Conservation (phyloP, 2,329 filamentous ascomycete genomes). For the Alternaria gansuensis region DNA sequence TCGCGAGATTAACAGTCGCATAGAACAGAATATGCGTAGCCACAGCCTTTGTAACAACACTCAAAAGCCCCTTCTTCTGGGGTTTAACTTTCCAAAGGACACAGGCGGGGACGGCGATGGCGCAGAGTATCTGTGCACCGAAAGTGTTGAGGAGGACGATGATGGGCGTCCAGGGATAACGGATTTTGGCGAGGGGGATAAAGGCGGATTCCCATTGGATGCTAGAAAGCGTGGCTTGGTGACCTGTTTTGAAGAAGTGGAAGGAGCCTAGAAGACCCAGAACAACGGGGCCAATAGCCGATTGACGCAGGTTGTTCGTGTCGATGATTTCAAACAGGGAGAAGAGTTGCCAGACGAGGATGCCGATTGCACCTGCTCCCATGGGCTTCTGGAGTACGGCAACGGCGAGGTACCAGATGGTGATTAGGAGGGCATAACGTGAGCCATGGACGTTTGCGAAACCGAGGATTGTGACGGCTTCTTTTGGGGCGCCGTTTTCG, state of each 20-base stretch:
- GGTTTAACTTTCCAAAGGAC: slow-evolving; percentile 90
- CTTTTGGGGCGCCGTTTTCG: slow-evolving; percentile 41
- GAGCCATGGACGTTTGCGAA: slow-evolving; percentile 94
- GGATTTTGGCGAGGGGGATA: slow-evolving; percentile 81
- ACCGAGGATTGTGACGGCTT: slow-evolving; percentile 78
- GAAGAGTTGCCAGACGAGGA: slow-evolving; percentile 89
- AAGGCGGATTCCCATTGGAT: slow-evolving; percentile 98
- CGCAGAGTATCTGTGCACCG: slow-evolving; percentile 85
- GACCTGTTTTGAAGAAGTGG: slow-evolving; percentile 97
- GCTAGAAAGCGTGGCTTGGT: slow-evolving; percentile 84
- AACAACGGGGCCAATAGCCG: slow-evolving; percentile 82
- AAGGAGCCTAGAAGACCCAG: slow-evolving; percentile 90
- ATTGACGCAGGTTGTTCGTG: slow-evolving; percentile 68
- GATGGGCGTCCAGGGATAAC: slow-evolving; percentile 89
- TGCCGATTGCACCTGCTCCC: slow-evolving; percentile 82
- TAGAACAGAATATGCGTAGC: slow-evolving; percentile 83
- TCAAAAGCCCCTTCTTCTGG: slow-evolving; percentile 69
- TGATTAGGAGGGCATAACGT: slow-evolving; percentile 83
- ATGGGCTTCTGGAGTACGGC: slow-evolving; percentile 91
- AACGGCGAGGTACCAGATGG: slow-evolving; percentile 79
- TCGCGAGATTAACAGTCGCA: slow-evolving; percentile 82
- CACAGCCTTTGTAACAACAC: slow-evolving; percentile 73
- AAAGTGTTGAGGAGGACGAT: slow-evolving; percentile 87
- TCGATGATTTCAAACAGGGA: slow-evolving; percentile 73
- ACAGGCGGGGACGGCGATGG: slow-evolving; percentile 79